A percentile compares a stretch with the other conserved stretches of the same genome.
Conservation (phyloP, 163 green algal genomes). For the Prototheca cutis region DNA sequence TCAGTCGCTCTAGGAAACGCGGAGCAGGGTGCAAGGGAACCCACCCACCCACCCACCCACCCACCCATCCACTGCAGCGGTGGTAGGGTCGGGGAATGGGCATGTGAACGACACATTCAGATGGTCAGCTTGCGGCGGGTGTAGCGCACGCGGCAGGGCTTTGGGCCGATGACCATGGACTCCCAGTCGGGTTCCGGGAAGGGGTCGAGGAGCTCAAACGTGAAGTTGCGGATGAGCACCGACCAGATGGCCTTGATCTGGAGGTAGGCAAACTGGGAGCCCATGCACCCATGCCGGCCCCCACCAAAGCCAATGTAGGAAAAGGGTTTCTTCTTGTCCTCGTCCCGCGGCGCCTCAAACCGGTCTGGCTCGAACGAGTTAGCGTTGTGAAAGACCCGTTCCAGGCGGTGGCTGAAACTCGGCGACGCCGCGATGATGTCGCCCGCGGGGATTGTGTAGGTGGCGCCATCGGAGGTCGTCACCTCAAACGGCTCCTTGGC, state of each 20-base stretch:
- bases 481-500: conserved; percentile 75
- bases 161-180: conserved; percentile 92
- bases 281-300: conserved; percentile 94
- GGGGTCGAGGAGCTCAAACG: conserved; percentile 88
- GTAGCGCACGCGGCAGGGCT: conserved; percentile 77
- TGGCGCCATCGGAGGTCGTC: conserved; percentile 57
- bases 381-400: conserved; percentile 64
- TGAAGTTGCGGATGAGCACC: conserved; percentile 90
- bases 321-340: conserved; percentile 82
- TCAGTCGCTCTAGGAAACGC: too few species aligned
- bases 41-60: not conserved
- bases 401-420: conserved; percentile 72
- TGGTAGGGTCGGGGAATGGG: not conserved
- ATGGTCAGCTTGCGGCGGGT: conserved; percentile 50
- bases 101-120: not conserved
- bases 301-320: conserved; percentile 92
- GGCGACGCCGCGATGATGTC: conserved; percentile 78
- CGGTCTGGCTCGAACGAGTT: conserved; percentile 76
- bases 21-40: not conserved
- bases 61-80: not conserved
- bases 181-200: conserved; percentile 88
- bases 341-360: conserved; percentile 64
- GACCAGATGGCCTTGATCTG: conserved; percentile 97
- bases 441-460: conserved; percentile 75
- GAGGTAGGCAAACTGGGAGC: conserved; percentile 86